Evolutionary conservation across 2,329 filamentous ascomycete species (phyloP).

Genomic region (Fusarium miscanthi): DNA sequence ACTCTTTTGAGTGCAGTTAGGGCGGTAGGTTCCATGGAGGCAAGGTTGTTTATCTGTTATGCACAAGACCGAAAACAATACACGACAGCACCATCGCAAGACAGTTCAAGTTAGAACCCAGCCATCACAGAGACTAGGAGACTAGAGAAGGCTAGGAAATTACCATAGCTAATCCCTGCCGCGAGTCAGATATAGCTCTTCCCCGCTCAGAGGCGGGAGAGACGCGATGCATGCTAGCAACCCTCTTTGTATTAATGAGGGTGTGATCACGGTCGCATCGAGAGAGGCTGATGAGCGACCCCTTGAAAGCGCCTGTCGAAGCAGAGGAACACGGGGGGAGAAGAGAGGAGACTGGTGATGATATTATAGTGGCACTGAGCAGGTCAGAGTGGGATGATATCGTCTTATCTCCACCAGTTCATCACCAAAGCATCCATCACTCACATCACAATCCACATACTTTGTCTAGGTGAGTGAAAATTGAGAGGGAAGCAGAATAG

Average conservation of each 20-base stretch:
- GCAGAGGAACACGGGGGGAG: conserved; percentile 21
- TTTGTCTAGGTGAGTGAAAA: too few relatives aligned
- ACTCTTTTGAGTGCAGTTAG: neutral
- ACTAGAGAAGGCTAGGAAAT: neutral
- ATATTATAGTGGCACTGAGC: neutral
- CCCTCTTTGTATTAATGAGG: neutral
- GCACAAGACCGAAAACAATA: conserved; percentile 1
- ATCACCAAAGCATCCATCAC: neutral
- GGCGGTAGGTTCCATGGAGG: neutral
- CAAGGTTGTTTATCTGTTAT: neutral
- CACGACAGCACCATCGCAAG: conserved; percentile 1
- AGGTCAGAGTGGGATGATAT: conserved; percentile 26
- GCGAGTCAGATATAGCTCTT: conserved; percentile 14
- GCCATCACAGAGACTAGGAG: neutral
- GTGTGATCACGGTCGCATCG: conserved; percentile 22
- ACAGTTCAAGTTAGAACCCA: neutral
- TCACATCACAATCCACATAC: neutral
- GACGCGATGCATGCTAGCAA: conserved; percentile 8
- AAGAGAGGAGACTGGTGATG: conserved; percentile 1
- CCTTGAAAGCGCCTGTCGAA: neutral
- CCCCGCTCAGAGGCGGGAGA: conserved; percentile 13
- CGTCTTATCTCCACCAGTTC: conserved; percentile 32
- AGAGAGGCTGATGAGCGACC: conserved; percentile 16
- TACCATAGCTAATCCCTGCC: neutral
- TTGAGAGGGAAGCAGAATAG: neutral